Conservation (phyloP, 2,329 filamentous ascomycete species). For the Hymenoscyphus albidus region DNA sequence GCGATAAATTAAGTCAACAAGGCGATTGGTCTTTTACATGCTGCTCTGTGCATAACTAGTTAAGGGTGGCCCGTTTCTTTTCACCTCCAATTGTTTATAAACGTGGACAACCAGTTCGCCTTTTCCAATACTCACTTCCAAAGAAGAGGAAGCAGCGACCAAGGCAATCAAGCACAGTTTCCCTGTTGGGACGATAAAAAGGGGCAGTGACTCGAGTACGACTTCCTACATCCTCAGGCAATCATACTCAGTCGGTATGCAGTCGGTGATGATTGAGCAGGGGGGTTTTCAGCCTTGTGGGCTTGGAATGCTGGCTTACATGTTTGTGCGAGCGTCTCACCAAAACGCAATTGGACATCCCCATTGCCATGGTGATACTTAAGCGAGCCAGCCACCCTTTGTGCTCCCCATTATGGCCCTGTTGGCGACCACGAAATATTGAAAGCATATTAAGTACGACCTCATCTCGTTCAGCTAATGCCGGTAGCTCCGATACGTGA, state of each 20-base stretch:
- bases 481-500: not conserved
- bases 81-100: too few species aligned
- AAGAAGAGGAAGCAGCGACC: too few species aligned
- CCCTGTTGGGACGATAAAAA: too few species aligned
- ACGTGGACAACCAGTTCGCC: too few species aligned
- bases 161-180: too few species aligned
- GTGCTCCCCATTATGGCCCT: not conserved
- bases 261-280: not conserved
- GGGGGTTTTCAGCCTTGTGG: not conserved
- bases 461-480: not conserved
- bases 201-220: not conserved
- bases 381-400: not conserved
- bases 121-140: too few species aligned
- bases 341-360: not conserved
- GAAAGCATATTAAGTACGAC: not conserved
- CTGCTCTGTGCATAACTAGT: too few species aligned
- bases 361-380: not conserved
- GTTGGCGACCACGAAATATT: not conserved
- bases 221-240: not conserved
- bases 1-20: too few species aligned
- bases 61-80: too few species aligned
- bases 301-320: not conserved
- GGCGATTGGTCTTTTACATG: too few species aligned
- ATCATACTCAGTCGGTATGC: not conserved
- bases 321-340: not conserved